Evolutionary conservation across 768 basidiomycete species (phyloP).

Genomic region (Tricholoma bakamatsutake): DNA sequence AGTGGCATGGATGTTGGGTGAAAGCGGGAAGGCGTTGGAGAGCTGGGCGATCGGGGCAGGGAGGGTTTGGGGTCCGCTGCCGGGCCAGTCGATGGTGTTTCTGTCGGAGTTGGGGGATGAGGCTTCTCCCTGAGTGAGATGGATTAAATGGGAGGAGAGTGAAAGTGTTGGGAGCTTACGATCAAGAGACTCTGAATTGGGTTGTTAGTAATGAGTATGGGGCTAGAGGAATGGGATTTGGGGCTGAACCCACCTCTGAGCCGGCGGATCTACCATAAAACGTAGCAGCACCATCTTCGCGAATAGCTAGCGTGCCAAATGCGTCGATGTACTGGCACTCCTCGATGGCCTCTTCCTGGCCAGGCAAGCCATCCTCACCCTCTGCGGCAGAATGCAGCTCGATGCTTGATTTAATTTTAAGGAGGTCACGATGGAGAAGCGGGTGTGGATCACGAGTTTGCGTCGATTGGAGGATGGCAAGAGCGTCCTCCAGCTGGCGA

Average conservation of each 20-base stretch:
- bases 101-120: slow-evolving; percentile 9
- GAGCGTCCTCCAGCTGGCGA: slow-evolving; percentile 64
- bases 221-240: neutral
- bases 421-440: slow-evolving; percentile 50
- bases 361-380: slow-evolving; percentile 22
- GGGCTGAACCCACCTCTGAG: slow-evolving; percentile 47
- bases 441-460: slow-evolving; percentile 51
- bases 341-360: slow-evolving; percentile 25
- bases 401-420: slow-evolving; percentile 64
- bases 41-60: slow-evolving; percentile 23
- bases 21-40: slow-evolving; percentile 41
- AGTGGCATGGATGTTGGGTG: slow-evolving; percentile 28
- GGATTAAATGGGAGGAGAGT: neutral
- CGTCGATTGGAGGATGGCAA: slow-evolving; percentile 47
- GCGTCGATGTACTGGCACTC: slow-evolving; percentile 56
- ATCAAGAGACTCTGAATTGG: slow-evolving; percentile 45
- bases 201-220: neutral
- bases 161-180: slow-evolving; percentile 28
- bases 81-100: slow-evolving; percentile 9
- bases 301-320: slow-evolving; percentile 64
- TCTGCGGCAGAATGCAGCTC: slow-evolving; percentile 57
- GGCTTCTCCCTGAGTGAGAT: slow-evolving; percentile 27
- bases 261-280: slow-evolving; percentile 73
- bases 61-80: slow-evolving; percentile 8
- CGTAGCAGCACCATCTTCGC: slow-evolving; percentile 63